phyloP scores from a whole-genome alignment of 768 basidiomycete genomes.

The Lactarius pseudohatsudake region DNA sequence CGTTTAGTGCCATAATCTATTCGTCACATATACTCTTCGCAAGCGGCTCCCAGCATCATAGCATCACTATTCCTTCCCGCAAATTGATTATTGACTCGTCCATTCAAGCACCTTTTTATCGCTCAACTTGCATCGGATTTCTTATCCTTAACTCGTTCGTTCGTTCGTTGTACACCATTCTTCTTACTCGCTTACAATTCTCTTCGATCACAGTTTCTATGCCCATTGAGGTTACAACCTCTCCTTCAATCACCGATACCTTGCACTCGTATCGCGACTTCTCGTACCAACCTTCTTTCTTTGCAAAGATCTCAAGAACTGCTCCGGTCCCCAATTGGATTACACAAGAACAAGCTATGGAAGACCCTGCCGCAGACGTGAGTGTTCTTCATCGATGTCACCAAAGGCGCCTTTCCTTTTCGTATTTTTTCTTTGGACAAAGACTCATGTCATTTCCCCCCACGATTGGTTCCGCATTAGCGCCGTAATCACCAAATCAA shows the following conservation, averaged over 20 bases:
- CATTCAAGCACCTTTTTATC: conserved; percentile 47
- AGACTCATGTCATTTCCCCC: conserved; percentile 19
- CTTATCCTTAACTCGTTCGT: conserved; percentile 54
- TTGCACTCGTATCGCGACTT: conserved; percentile 39
- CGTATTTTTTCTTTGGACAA: conserved; percentile 5
- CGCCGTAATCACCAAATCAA: conserved; percentile 31
- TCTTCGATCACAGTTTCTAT: conserved; percentile 48
- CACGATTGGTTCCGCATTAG: conserved; percentile 25
- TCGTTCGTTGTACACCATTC: conserved; percentile 8
- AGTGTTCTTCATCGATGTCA: conserved; percentile 21
- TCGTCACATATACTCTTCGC: conserved; percentile 30
- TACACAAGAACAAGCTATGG: conserved; percentile 43
- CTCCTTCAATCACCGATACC: conserved; percentile 44
- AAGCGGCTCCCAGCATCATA: conserved; percentile 37
- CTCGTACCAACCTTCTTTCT: conserved; percentile 37
- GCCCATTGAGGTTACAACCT: conserved; percentile 66
- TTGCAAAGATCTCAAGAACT: conserved; percentile 35
- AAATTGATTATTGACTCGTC: conserved; percentile 51
- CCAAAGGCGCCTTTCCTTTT: conserved; percentile 1
- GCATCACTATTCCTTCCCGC: conserved; percentile 42
- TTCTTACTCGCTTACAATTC: conserved; percentile 32
- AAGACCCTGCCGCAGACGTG: conserved; percentile 27
- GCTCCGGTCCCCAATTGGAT: conserved; percentile 49
- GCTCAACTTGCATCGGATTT: conserved; percentile 47
- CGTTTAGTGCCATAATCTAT: conserved; percentile 32